Conservation (phyloP, 805 yeast genomes). For the Metschnikowia kofuensis region DNA sequence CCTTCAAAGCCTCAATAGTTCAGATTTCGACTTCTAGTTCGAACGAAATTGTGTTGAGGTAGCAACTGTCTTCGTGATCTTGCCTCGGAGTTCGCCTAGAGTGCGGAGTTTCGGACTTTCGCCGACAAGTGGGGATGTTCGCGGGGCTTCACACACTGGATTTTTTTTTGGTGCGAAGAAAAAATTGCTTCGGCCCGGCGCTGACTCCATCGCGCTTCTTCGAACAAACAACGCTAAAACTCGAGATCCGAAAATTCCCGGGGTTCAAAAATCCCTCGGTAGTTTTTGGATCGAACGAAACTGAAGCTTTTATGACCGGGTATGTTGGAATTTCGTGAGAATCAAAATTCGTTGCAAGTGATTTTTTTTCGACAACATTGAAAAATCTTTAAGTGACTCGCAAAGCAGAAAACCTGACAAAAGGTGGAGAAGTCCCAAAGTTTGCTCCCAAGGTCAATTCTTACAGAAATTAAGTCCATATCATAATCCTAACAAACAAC, state of each 20-base stretch:
- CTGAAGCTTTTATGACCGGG: too few relatives aligned
- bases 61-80: not conserved
- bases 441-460: too few relatives aligned
- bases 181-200: not conserved
- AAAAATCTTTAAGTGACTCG: too few relatives aligned
- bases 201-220: not conserved
- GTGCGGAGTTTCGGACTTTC: conserved; percentile 8
- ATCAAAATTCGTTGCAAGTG: too few relatives aligned
- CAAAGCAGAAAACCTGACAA: too few relatives aligned
- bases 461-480: too few relatives aligned
- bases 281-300: not conserved
- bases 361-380: too few relatives aligned
- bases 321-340: too few relatives aligned
- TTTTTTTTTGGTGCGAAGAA: not conserved
- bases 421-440: too few relatives aligned
- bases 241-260: not conserved
- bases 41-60: not conserved
- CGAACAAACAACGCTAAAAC: not conserved
- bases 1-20: too few relatives aligned
- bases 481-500: too few relatives aligned
- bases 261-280: not conserved
- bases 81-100: not conserved
- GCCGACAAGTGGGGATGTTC: conserved; percentile 5
- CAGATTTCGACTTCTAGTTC: too few relatives aligned
- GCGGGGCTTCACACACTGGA: not conserved